phyloP scores from a whole-genome alignment of 2,329 filamentous ascomycete species.

The Penicillium sp. region DNA sequence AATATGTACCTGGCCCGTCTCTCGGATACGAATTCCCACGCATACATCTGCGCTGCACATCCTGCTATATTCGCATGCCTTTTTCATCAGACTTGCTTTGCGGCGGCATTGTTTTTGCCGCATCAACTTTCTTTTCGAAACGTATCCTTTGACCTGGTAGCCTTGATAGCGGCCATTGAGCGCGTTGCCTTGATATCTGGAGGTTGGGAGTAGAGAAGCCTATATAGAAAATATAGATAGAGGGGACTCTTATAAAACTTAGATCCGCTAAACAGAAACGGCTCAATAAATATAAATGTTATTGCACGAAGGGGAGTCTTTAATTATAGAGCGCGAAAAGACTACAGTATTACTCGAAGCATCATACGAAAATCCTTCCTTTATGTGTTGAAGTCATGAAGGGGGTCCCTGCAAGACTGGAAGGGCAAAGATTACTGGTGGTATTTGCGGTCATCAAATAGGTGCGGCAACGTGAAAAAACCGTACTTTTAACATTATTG shows the following conservation, averaged over 20 bases:
- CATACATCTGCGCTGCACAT: slow-evolving; percentile 6
- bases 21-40: neutral
- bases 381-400: neutral
- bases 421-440: neutral
- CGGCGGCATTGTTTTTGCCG: neutral
- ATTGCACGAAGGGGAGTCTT: neutral
- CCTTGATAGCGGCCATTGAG: too few species aligned
- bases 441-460: neutral
- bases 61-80: slow-evolving; percentile 8
- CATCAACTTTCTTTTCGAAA: neutral
- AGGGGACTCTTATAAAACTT: too few species aligned
- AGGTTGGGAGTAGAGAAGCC: too few species aligned
- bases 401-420: neutral
- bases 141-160: too few species aligned
- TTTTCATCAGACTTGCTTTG: slow-evolving; percentile 5
- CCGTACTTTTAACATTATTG: neutral
- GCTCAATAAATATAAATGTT: neutral
- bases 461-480: neutral
- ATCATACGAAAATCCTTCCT: neutral
- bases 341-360: neutral
- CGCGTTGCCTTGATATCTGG: too few species aligned
- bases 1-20: neutral
- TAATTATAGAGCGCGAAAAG: neutral
- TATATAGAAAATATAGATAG: too few species aligned
- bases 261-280: neutral